Percentiles rank a stretch among this genome's conserved stretches.
These are phyloP conservation scores for Cercospora citrullina DNA, from an alignment of 2,329 filamentous ascomycete species.

Conservation along the genomic window DNA sequence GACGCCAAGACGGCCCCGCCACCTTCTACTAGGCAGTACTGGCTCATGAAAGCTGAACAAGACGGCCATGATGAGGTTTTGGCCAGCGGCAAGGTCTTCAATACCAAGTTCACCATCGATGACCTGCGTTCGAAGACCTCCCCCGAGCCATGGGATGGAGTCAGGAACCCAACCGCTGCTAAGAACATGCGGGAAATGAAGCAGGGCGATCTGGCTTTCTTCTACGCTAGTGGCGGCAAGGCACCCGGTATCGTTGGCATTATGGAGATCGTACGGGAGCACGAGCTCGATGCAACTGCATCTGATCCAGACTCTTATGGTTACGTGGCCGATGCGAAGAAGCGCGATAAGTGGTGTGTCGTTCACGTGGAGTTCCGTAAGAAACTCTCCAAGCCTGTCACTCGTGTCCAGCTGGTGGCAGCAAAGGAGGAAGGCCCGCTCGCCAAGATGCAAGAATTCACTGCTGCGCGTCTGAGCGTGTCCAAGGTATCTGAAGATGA, in stretches of 20 bases:
- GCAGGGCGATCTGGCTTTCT: constrained; percentile 87
- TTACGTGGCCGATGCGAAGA: constrained; percentile 75
- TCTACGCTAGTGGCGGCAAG: constrained; percentile 95
- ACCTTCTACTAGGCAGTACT: constrained; percentile 39
- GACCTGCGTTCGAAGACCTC: constrained; percentile 70
- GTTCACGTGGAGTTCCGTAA: constrained; percentile 85
- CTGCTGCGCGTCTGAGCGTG: constrained; percentile 79
- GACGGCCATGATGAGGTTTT: constrained; percentile 71
- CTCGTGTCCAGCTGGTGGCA: constrained; percentile 69
- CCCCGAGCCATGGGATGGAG: constrained; percentile 86
- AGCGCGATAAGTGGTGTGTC: constrained; percentile 78
- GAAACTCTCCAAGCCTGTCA: constrained; percentile 72
- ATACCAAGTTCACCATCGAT: constrained; percentile 93
- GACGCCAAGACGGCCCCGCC: constrained; percentile 8
- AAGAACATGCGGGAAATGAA: constrained; percentile 94
- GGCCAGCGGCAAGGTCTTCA: constrained; percentile 74
- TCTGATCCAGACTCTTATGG: constrained; percentile 74
- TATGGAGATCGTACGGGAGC: constrained; percentile 76
- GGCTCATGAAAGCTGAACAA: constrained; percentile 64
- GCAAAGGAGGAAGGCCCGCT: constrained; percentile 55
- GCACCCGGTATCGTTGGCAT: constrained; percentile 73
- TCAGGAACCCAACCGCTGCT: constrained; percentile 60
- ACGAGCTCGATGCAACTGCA: constrained; percentile 73
- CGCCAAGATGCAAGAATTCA: constrained; percentile 75
- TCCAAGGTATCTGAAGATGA: constrained; percentile 64